Evolutionary conservation across 2,329 filamentous ascomycete genomes (phyloP), one percentile per base, ranked within the genome.

Genomic region (Fusarium liriodendri): DNA sequence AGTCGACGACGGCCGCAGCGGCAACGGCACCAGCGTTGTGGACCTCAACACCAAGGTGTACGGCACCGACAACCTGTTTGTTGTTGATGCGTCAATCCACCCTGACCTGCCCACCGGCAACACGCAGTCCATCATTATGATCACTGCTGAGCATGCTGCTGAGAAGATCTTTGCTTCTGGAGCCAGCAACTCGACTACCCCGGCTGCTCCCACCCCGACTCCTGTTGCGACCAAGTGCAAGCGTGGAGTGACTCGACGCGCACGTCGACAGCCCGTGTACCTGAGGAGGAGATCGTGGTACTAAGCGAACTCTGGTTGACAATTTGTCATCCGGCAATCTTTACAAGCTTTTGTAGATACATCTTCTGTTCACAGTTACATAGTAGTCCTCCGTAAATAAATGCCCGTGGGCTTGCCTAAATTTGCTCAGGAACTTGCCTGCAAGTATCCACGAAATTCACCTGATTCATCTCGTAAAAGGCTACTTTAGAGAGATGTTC

Each of bases 81-180:
- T 91, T 14, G 87, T 92, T 4, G 90, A 92, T 70, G 89, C 88
- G 0, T 87, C 87, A 25, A 89, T 92, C 71, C 90, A 91, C 81
- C 90, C 91, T 0, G 90, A 79, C 50, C 20, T 79, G 38, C 77
- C 77, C 3, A 79, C 77, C 0, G 77, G 77, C 6, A 79, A 79
- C 71, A 79, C 77, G 1, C 77, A 79, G 68, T 69, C 77, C 4
- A 79, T 79, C 50, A 79, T 79, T 57, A 79, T 79, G 77, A 72
- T 79, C 8, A 75, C 73, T 2, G 77, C 77, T 1, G 77, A 79
- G 66, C 77, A 79, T 38, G 77, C 77, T 1, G 77, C 77, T 1
- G 58, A 75, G 66, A 79, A 79, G 77, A 79, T 79, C 55, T 68
- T 64, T 0, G 70, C 70, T 27, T 50, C 62, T 64, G 70, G 66